These are phyloP conservation scores for Cryptococcus sp. DNA, from an alignment of 1,284 basidiomycete species.

Conservation along the genomic window DNA sequence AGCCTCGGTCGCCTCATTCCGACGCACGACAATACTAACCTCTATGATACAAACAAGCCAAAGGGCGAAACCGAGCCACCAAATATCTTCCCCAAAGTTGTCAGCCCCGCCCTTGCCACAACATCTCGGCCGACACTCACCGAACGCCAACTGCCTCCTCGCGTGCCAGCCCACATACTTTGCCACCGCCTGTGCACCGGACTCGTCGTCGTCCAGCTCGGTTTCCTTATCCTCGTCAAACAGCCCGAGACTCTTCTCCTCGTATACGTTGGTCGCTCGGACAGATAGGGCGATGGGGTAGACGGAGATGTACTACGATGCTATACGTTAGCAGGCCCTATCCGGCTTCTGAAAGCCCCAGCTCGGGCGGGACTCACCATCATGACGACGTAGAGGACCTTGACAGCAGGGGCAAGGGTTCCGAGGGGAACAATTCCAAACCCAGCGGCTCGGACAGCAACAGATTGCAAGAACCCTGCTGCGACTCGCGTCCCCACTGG, in stretches of 20 bases:
- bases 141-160: conserved; percentile 16
- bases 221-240: conserved; percentile 57
- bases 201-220: conserved; percentile 44
- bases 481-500: conserved; percentile 65
- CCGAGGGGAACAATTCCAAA: conserved; percentile 72
- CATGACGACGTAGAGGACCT: conserved; percentile 84
- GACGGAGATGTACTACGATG: conserved; percentile 50
- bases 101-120: neutral
- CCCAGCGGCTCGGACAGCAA: conserved; percentile 80
- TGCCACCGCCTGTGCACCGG: conserved; percentile 45
- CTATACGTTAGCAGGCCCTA: conserved; percentile 5
- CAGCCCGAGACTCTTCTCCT: conserved; percentile 79
- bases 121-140: conserved; percentile 3
- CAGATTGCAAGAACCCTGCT: conserved; percentile 65
- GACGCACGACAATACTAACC: conserved; percentile 51
- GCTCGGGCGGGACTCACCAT: conserved; percentile 62
- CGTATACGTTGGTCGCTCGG: conserved; percentile 97
- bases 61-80: conserved; percentile 77
- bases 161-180: conserved; percentile 50
- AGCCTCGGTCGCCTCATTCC: neutral
- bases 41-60: conserved; percentile 85
- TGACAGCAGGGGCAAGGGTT: conserved; percentile 74
- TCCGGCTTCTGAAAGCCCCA: neutral
- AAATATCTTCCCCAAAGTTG: conserved; percentile 60
- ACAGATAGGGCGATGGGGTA: conserved; percentile 65